Percentiles rank a stretch among this genome's conserved stretches.
Conservation (phyloP, 352 stramenopile genomes). For the Globisporangium orthogonon region DNA sequence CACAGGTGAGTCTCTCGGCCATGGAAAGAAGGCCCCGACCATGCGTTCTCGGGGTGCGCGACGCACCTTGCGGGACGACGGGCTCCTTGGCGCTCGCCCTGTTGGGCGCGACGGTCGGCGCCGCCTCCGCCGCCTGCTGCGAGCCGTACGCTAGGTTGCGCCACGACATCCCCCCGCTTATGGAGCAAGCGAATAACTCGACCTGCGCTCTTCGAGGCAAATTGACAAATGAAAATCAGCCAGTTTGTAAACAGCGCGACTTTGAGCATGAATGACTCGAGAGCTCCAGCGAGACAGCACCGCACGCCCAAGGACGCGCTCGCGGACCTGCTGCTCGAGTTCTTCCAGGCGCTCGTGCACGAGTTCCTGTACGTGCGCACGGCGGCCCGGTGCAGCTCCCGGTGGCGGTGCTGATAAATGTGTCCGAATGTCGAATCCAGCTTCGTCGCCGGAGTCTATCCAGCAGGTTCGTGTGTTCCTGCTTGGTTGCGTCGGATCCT, state of each 20-base stretch:
- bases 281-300: background rate
- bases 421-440: conserved; percentile 15
- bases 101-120: conserved; percentile 49
- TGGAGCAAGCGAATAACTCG: too few species aligned
- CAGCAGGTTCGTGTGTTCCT: conserved; percentile 25
- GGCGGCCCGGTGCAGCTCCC: background rate
- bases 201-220: background rate
- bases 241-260: background rate
- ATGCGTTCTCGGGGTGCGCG: too few species aligned
- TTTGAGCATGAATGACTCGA: background rate
- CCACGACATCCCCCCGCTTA: conserved; percentile 36
- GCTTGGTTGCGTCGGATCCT: too few species aligned
- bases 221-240: conserved; percentile 2
- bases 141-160: conserved; percentile 80
- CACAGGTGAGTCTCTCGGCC: background rate
- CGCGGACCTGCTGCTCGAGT: conserved; percentile 65
- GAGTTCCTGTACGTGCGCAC: conserved; percentile 64
- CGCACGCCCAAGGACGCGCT: conserved; percentile 23
- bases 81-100: conserved; percentile 43
- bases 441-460: conserved; percentile 50
- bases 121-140: conserved; percentile 60
- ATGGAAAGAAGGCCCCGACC: too few species aligned
- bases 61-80: conserved; percentile 52
- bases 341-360: conserved; percentile 63
- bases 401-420: background rate